These are phyloP conservation scores for Ophiostoma triangulosporum DNA, from an alignment of 2,329 filamentous ascomycete genomes.

Conservation along the genomic window DNA sequence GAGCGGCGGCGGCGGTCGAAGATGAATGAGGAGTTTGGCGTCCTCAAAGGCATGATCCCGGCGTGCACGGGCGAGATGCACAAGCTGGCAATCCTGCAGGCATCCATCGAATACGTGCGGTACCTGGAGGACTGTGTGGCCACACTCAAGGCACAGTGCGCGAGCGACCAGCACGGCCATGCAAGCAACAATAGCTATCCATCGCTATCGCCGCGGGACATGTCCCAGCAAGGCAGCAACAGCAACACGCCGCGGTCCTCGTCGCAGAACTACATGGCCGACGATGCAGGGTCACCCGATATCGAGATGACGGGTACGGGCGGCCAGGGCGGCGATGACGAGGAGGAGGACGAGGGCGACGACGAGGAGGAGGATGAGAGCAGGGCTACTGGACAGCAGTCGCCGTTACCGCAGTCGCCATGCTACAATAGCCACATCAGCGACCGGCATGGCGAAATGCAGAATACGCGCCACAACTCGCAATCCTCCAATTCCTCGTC, in stretches of 20 bases:
- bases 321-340: not conserved
- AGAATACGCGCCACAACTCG: constrained; percentile 33
- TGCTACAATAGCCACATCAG: not conserved
- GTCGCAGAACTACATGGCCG: constrained; percentile 20
- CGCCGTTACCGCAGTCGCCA: constrained; percentile 27
- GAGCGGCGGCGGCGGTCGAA: constrained; percentile 81
- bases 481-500: constrained; percentile 35
- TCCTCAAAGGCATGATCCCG: constrained; percentile 89
- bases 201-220: constrained; percentile 14
- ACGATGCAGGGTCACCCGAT: constrained; percentile 25
- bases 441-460: no score
- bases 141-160: constrained; percentile 55
- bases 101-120: constrained; percentile 88
- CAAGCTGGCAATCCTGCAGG: constrained; percentile 91
- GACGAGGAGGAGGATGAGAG: constrained; percentile 2
- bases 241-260: constrained; percentile 15
- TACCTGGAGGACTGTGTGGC: constrained; percentile 83
- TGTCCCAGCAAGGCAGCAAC: constrained; percentile 11
- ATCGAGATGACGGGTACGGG: constrained; percentile 49
- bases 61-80: constrained; percentile 97
- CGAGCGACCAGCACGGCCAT: constrained; percentile 18
- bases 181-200: constrained; percentile 6
- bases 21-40: constrained; percentile 97
- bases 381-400: not conserved
- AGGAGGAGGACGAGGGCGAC: not conserved